Evolutionary conservation across 768 basidiomycete genomes (phyloP).

Genomic region (Serendipita vermifera): DNA sequence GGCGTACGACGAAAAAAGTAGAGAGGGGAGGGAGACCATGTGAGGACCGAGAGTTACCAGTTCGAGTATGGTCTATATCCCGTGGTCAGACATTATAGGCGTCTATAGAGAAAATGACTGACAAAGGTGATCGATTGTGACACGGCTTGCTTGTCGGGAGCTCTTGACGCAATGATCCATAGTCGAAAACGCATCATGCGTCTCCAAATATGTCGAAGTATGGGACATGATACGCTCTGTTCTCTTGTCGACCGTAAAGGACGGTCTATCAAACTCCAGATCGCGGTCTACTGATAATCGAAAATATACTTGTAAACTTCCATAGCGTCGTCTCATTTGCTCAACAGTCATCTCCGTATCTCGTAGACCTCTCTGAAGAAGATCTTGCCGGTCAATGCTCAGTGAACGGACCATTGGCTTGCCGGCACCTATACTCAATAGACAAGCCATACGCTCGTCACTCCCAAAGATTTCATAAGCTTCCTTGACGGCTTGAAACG

Average conservation of each 20-base stretch:
- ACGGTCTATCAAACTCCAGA: background rate
- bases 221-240: no score
- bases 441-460: background rate
- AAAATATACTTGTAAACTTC: background rate
- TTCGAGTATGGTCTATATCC: background rate
- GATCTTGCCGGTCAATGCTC: background rate
- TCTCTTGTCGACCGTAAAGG: no score
- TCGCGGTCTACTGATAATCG: background rate
- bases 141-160: background rate
- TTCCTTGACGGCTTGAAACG: background rate
- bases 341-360: background rate
- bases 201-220: background rate
- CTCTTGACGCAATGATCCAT: background rate
- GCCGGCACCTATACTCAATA: background rate
- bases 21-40: background rate
- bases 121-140: background rate
- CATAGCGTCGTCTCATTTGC: background rate
- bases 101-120: background rate
- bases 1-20: background rate
- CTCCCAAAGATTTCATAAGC: background rate
- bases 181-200: background rate
- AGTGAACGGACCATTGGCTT: background rate
- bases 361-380: background rate
- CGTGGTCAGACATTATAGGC: background rate
- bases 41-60: background rate